Conservation (phyloP, 2,329 filamentous ascomycete species). For the Neofusicoccum cordaticola region DNA sequence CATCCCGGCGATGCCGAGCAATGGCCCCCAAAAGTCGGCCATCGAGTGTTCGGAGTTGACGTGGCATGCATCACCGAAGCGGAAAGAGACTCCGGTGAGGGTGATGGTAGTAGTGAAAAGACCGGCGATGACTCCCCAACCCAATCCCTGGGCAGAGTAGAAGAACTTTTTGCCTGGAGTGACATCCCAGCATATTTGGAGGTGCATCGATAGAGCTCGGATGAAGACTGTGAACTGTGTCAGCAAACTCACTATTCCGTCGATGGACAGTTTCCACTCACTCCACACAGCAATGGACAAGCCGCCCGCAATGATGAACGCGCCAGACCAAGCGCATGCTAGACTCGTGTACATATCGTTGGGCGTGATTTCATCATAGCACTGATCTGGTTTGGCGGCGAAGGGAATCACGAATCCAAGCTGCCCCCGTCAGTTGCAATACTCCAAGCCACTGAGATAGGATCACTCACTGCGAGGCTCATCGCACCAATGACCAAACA, state of each 20-base stretch:
- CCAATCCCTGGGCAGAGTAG: conserved; percentile 73
- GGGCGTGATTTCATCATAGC: conserved; percentile 86
- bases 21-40: conserved; percentile 84
- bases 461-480: conserved; percentile 69
- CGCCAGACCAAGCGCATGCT: conserved; percentile 83
- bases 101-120: conserved; percentile 74
- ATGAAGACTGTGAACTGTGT: conserved; percentile 63
- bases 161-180: conserved; percentile 87
- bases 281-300: conserved; percentile 83
- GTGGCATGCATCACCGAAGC: conserved; percentile 88
- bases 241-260: not conserved
- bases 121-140: conserved; percentile 79
- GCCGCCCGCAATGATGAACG: conserved; percentile 81
- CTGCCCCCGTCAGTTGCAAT: conserved; percentile 44
- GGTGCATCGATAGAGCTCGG: conserved; percentile 83
- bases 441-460: conserved; percentile 2
- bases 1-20: conserved; percentile 72
- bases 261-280: conserved; percentile 31
- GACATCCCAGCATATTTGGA: conserved; percentile 97
- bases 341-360: conserved; percentile 82
- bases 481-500: conserved; percentile 74
- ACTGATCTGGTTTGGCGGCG: conserved; percentile 73
- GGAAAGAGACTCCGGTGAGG: conserved; percentile 88
- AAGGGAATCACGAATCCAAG: conserved; percentile 89
- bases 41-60: conserved; percentile 87